phyloP scores from a whole-genome alignment of 2,329 filamentous ascomycete species.

The Madurella fahalii region DNA sequence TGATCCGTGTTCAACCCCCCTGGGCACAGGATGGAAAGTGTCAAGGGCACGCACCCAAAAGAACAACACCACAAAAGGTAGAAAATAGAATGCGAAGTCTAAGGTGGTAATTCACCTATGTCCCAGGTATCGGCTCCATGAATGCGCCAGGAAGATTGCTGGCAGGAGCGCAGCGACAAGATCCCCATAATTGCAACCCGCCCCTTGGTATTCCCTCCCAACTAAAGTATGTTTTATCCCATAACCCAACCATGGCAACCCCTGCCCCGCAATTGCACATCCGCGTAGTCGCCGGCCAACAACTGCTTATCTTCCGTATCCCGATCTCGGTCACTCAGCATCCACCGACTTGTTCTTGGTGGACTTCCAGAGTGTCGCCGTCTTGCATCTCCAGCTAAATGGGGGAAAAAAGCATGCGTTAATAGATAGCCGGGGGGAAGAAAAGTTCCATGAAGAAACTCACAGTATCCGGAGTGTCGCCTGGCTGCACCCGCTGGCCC shows the following conservation, averaged over 20 bases:
- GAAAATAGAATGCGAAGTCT: background rate
- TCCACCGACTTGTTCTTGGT: conserved; percentile 96
- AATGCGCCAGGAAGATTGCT: background rate
- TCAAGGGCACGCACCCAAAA: no score
- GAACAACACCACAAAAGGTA: background rate
- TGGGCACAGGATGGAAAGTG: no score
- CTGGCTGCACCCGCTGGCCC: conserved; percentile 83
- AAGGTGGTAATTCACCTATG: background rate
- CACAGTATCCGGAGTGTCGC: conserved; percentile 89
- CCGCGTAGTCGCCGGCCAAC: no score
- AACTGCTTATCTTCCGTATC: no score
- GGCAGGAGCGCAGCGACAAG: background rate
- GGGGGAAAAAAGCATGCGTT: conserved; percentile 17
- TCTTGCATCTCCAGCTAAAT: conserved; percentile 90
- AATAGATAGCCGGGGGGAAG: conserved; percentile 9
- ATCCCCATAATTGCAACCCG: background rate
- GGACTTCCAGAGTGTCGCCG: conserved; percentile 92
- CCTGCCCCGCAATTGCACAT: no score
- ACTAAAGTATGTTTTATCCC: background rate
- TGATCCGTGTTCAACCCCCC: no score
- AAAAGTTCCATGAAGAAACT: conserved; percentile 36
- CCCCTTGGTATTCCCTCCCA: background rate
- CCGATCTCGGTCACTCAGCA: conserved; percentile 23
- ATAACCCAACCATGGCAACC: background rate
- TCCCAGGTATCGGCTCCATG: background rate